Conservation (phyloP, 116 monocot species). For the Cymodocea nodosa region DNA sequence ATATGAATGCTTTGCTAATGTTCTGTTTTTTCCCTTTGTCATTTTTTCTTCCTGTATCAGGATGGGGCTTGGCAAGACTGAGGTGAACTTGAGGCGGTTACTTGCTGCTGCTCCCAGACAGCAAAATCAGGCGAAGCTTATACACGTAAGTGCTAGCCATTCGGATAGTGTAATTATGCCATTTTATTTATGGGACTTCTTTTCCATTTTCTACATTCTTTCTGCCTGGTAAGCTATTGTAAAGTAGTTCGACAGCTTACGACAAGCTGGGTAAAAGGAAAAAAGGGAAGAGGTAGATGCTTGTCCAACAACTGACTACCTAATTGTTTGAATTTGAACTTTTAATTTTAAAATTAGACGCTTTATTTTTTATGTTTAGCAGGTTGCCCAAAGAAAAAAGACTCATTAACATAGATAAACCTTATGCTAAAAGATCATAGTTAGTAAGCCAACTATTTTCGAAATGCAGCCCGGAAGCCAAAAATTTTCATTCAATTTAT, state of each 20-base stretch:
- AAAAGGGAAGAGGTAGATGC: too few species aligned
- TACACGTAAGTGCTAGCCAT: conserved; percentile 44
- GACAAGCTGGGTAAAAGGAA: background rate
- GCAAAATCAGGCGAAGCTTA: conserved; percentile 68
- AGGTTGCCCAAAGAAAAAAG: background rate
- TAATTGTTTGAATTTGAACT: too few species aligned
- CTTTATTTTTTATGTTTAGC: background rate
- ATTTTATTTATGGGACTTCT: background rate
- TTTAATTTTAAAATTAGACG: background rate
- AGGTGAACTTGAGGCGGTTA: conserved; percentile 74
- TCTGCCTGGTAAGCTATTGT: background rate
- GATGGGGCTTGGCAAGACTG: conserved; percentile 82
- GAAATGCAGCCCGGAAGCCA: too few species aligned
- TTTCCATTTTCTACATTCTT: background rate
- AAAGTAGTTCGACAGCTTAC: background rate
- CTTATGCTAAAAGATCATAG: too few species aligned
- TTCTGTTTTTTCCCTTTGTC: too few species aligned
- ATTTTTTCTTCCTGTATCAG: background rate
- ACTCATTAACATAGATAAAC: too few species aligned
- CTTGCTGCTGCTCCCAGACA: conserved; percentile 76
- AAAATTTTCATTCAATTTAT: too few species aligned
- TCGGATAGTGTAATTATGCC: background rate
- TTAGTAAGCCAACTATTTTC: too few species aligned
- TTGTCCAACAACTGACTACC: too few species aligned
- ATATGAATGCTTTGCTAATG: too few species aligned